Conservation (phyloP, 2,329 filamentous ascomycete genomes). For the Corinectria fuckeliana region DNA sequence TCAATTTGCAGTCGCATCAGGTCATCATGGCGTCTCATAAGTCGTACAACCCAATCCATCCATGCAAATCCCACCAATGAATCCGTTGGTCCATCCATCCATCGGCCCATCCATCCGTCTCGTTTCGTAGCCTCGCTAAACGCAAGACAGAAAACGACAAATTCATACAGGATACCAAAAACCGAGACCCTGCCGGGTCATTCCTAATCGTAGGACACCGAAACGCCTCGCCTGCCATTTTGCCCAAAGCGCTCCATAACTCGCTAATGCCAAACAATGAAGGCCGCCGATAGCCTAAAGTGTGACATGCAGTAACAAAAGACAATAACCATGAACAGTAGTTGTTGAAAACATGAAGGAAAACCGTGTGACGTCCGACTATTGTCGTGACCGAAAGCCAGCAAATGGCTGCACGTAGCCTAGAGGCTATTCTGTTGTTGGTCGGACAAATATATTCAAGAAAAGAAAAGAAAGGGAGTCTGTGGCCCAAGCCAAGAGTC, state of each 20-base stretch:
- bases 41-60: slow-evolving; percentile 25
- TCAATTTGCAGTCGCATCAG: slow-evolving; percentile 34
- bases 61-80: slow-evolving; percentile 12
- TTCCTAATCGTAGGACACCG: slow-evolving; percentile 21
- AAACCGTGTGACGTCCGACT: not conserved
- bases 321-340: slow-evolving; percentile 9
- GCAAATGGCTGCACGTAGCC: too few relatives aligned
- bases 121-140: slow-evolving; percentile 23
- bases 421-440: too few relatives aligned
- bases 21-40: slow-evolving; percentile 32
- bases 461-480: not conserved
- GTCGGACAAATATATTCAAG: slow-evolving; percentile 10
- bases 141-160: not conserved
- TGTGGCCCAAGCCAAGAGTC: too few relatives aligned
- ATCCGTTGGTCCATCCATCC: slow-evolving; percentile 23
- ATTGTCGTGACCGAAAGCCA: slow-evolving; percentile 16
- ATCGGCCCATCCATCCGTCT: slow-evolving; percentile 23
- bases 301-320: not conserved
- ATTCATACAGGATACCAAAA: slow-evolving; percentile 4
- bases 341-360: slow-evolving; percentile 27
- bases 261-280: slow-evolving; percentile 9
- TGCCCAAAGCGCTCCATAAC: slow-evolving; percentile 11
- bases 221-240: slow-evolving; percentile 21
- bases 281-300: not conserved
- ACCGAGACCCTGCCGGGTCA: slow-evolving; percentile 5